Evolutionary conservation across 352 stramenopile genomes (phyloP), one percentile per base, ranked within the genome.

Genomic region (Phytophthora europaea): DNA sequence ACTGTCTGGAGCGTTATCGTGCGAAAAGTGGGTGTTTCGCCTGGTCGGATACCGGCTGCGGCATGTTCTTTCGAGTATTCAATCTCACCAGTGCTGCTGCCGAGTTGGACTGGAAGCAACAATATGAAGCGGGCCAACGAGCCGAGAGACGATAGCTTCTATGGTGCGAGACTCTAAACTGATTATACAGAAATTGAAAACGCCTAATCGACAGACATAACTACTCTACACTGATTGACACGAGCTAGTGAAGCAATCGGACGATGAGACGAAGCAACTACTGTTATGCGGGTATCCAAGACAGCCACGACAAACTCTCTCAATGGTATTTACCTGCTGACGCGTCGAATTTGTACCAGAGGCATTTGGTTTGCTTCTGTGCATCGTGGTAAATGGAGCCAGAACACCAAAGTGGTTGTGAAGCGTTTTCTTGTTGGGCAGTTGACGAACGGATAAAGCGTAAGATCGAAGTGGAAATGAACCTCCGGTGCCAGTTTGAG

Each of bases 291-390:
- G 18, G 62, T 47, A 13, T 76, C 62, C 0, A 64, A 65, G 13
- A 20, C 59, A 6, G 22, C n/a, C 0, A 57, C 72, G 1, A 15
- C 0, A 31, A n/a, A 3, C 47, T 80, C 0, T 67, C 67, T 3
- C 26, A 13, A 1, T 82, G 68, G 58, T 80, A 65, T 36, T 26
- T 82, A 3, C 72, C 63, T 10, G 36, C 23, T 1, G 31, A 73
- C 26, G 75, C 74, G 23, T 80, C 2, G 6, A 26, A 0, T 75
- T 31, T n/a, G 48, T 40, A 12, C 51, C 22, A 38, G 26, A 57
- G 23, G 33, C 55, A 5, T 50, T 62, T 51, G 34, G 13, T 40
- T 16, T 38, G 36, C 13, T 13, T 62, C 61, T 20, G 56, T 54
- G n/a, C 61, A 69, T 33, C 52, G 23, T 34, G 59, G 59, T 7